These are phyloP conservation scores for Glomus cerebriforme DNA, from an alignment of 192 early-diverging fungal species.

Conservation along the genomic window DNA sequence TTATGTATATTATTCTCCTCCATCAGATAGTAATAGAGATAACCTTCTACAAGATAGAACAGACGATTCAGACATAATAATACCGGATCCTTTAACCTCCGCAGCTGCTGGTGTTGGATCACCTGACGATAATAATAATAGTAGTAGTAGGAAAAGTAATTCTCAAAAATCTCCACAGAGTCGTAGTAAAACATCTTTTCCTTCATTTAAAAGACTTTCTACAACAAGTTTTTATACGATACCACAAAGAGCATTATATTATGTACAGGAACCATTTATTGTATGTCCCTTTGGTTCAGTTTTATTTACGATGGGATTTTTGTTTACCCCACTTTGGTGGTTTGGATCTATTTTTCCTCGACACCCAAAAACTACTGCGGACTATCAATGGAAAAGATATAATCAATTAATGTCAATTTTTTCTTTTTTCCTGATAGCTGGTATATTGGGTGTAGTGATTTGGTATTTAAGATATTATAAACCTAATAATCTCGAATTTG, in stretches of 20 bases:
- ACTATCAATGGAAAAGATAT: slow-evolving; percentile 35
- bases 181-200: not conserved
- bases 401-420: slow-evolving; percentile 35
- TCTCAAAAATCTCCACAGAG: not conserved
- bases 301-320: slow-evolving; percentile 34
- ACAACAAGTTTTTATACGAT: not conserved
- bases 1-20: slow-evolving; percentile 16
- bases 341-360: slow-evolving; percentile 37
- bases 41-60: not conserved
- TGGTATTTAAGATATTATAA: slow-evolving; percentile 34
- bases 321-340: slow-evolving; percentile 33
- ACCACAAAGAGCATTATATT: not conserved
- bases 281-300: slow-evolving; percentile 26
- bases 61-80: not conserved
- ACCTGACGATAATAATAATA: not conserved
- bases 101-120: slow-evolving; percentile 6
- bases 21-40: not conserved
- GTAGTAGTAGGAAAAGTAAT: not conserved
- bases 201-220: not conserved
- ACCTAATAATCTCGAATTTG: not conserved
- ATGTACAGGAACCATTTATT: not conserved
- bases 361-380: not conserved
- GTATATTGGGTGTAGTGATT: slow-evolving; percentile 26
- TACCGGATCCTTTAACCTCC: not conserved
- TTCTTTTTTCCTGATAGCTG: slow-evolving; percentile 31